Base-by-base conservation (phyloP, 305 asterid genomes). In the Galium porrigens region DNA sequence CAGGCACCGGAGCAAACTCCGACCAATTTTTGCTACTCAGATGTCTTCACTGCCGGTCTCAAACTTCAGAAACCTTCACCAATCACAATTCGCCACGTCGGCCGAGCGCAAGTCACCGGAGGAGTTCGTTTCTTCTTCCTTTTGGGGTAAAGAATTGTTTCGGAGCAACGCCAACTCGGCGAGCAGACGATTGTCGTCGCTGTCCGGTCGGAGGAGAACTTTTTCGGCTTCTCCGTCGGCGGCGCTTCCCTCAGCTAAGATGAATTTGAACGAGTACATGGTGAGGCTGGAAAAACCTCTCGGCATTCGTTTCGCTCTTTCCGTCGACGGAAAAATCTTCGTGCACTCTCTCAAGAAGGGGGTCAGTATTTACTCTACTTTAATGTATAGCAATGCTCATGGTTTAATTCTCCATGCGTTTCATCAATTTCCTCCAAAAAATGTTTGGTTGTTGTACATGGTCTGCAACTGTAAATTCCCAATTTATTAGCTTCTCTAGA, bases 281-380 rank as follows among this genome's bases (percentile, higher is more conserved):
- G 95, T 91, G 73, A 83, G 84, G 63, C 87, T 89, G 51, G 88
- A 86, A 65, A 91, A 80, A 64, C 98, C 99, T 0, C 88, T 92
- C 25, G 99, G 99, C 33, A 85, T 89, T 65, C 94, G 94, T 18
- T 92, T 89, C 69, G 99, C 95, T 0, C 79, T 89, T n/a, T 84
- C 96, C 6, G 76, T 80, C 52, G 96, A 92, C 32, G 98, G 98
- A 4, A 87, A 81, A 64, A 68, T 92, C 61, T 85, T 86, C 63
- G 96, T 92, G 57, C 94, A 86, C 72, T 90, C 96, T 64, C 95
- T 92, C 67, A 86, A 76, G 68, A 92, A 86, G 79, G 99, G 96
- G 94, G 99, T 89, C 69, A 18, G 68, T 59, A 42, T 59, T 63
- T 42, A 11, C n/a, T 42, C 1, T 10, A 33, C 59, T 15, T 14